Evolutionary conservation across 176 grass and related monocot genomes (phyloP).

Genomic region (barley (Hordeum vulgare)): MorexV3_pseudomolecules_assembly NC_058524.1:198578612-198579111

Average conservation of each 20-base stretch:
- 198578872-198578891: neutral
- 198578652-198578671: neutral
- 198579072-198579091: slow-evolving; percentile 13
- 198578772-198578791: neutral
- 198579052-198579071: slow-evolving; percentile 42
- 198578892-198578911: neutral
- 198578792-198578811: neutral
- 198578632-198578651: neutral
- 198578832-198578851: neutral
- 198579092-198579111: neutral
- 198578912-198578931: neutral
- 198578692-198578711: neutral
- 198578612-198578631: neutral
- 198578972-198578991: slow-evolving; percentile 48
- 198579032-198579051: slow-evolving; percentile 54
- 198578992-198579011: slow-evolving; percentile 32
- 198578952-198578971: slow-evolving; percentile 17
- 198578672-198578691: neutral
- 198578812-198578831: neutral
- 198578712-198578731: neutral
- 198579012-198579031: slow-evolving; percentile 26
- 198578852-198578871: neutral
- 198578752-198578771: neutral
- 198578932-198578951: slow-evolving; percentile 19
- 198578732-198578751: neutral